Conservation (phyloP, 495 filamentous ascomycete genomes). For the Penicillium antarcticum region DNA sequence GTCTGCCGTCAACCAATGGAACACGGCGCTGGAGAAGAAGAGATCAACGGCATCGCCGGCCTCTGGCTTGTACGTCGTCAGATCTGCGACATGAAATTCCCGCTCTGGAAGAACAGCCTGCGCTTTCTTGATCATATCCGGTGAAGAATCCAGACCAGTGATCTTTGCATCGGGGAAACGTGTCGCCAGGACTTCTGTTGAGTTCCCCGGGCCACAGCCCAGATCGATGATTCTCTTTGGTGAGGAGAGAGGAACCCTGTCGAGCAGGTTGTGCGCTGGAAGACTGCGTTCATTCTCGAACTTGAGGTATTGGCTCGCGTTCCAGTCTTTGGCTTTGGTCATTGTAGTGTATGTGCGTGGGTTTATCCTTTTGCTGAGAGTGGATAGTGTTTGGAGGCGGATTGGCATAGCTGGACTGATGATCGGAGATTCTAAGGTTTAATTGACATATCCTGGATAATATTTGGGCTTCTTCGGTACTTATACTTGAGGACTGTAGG, state of each 20-base stretch:
- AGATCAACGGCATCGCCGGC: constrained; percentile 29
- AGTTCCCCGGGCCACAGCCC: constrained; percentile 56
- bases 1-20: constrained; percentile 49
- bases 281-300: constrained; percentile 44
- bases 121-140: constrained; percentile 51
- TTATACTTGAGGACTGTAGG: too few species aligned
- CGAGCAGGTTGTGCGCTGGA: constrained; percentile 43
- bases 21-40: constrained; percentile 53
- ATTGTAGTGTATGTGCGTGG: constrained; percentile 7
- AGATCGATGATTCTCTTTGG: constrained; percentile 48
- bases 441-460: background rate
- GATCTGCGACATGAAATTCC: constrained; percentile 35
- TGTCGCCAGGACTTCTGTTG: constrained; percentile 39
- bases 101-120: constrained; percentile 24
- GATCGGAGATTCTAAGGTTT: too few species aligned
- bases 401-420: too few species aligned
- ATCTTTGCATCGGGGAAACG: constrained; percentile 44
- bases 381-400: too few species aligned
- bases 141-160: constrained; percentile 51
- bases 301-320: constrained; percentile 46
- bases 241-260: constrained; percentile 27
- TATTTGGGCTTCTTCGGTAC: background rate
- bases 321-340: constrained; percentile 39
- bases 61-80: constrained; percentile 35
- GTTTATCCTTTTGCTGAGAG: background rate